phyloP scores from a whole-genome alignment of 2,329 filamentous ascomycete species.

The Byssoonygena ceratinophila region DNA sequence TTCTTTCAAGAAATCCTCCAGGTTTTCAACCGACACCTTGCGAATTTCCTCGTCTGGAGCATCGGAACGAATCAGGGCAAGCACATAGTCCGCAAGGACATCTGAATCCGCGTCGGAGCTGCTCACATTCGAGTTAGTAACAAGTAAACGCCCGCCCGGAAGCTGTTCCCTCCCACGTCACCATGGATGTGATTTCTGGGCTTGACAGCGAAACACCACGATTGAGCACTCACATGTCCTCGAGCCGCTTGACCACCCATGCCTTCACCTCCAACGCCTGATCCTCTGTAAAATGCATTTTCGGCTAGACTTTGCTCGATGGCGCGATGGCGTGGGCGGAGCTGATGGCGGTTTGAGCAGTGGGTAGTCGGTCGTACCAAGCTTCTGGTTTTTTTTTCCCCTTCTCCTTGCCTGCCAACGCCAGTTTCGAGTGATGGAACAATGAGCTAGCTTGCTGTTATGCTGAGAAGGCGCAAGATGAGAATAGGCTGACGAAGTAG shows the following conservation, averaged over 20 bases:
- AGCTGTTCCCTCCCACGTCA: neutral
- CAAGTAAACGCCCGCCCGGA: neutral
- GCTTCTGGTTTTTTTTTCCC: neutral
- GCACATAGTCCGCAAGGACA: slow-evolving; percentile 52
- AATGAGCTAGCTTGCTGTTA: neutral
- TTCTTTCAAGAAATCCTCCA: slow-evolving; percentile 49
- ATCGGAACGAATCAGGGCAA: slow-evolving; percentile 48
- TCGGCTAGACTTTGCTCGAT: neutral
- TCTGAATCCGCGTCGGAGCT: slow-evolving; percentile 53
- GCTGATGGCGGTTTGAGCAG: neutral
- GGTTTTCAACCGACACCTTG: slow-evolving; percentile 44
- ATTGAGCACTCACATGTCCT: slow-evolving; percentile 42
- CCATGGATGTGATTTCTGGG: neutral
- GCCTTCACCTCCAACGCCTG: slow-evolving; percentile 45
- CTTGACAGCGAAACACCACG: too few species aligned
- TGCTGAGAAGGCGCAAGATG: neutral
- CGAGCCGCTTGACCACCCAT: slow-evolving; percentile 50
- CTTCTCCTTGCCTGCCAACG: neutral
- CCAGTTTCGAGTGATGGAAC: neutral
- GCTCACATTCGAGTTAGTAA: slow-evolving; percentile 6
- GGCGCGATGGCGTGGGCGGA: neutral
- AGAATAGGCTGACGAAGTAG: neutral
- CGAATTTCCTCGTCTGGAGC: slow-evolving; percentile 45
- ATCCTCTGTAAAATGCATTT: slow-evolving; percentile 46
- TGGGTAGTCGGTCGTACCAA: neutral